Evolutionary conservation across 306 rosid genomes (phyloP).

Genomic region (Sicyos edulis): DNA sequence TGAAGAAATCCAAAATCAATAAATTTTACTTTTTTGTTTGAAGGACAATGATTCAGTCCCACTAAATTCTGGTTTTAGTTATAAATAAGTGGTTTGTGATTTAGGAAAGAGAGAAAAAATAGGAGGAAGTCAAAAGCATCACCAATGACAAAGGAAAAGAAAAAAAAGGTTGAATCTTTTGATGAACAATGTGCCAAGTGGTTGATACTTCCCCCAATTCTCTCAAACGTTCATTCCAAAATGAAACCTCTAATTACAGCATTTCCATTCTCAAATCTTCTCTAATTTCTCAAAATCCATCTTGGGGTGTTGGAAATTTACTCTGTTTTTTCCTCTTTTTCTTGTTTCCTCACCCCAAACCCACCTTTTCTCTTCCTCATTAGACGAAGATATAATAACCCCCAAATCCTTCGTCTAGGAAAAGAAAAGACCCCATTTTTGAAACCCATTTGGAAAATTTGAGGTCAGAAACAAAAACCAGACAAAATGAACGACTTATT

Average conservation of each 20-base stretch:
- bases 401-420: not conserved
- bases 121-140: not conserved
- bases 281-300: slow-evolving; percentile 16
- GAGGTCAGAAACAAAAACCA: no score
- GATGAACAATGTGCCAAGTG: slow-evolving; percentile 16
- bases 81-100: not conserved
- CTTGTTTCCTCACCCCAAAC: not conserved
- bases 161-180: not conserved
- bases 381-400: slow-evolving; percentile 3
- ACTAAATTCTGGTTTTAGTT: not conserved
- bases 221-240: not conserved
- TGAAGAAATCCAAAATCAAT: not conserved
- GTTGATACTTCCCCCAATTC: not conserved
- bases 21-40: not conserved
- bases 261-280: slow-evolving; percentile 7
- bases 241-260: slow-evolving; percentile 8
- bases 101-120: not conserved
- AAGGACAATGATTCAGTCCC: not conserved
- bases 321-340: not conserved
- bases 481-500: slow-evolving; percentile 75
- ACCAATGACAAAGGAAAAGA: not conserved
- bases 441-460: no score
- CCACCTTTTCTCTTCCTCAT: slow-evolving; percentile 9
- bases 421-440: not conserved
- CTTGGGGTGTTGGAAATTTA: slow-evolving; percentile 4